Base-by-base conservation (phyloP, 768 basidiomycete genomes). In the Rhodocollybia butyracea region DNA sequence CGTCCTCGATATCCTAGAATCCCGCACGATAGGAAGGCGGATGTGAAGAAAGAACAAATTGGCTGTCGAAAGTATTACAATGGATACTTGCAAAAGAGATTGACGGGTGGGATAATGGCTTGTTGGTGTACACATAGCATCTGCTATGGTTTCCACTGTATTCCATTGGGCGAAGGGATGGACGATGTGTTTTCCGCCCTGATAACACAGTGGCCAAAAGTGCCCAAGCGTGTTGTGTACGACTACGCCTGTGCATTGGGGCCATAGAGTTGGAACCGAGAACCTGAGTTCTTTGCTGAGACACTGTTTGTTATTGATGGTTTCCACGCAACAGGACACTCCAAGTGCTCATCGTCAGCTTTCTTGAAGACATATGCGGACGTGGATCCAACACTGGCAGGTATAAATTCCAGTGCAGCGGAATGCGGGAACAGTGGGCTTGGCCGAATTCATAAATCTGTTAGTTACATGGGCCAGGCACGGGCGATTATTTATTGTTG, bases 221-320 rank as follows among this genome's bases (percentile, higher is more conserved):
- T 69, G 2, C 71, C 71, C 2, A 60, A 62, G 47, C 32, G 60
- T 15, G 59, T 71, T 3, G 56, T 72, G 12, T 70, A 72, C 46
- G 68, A 71, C 55, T 70, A 69, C 51, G 68, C 69, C 46, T 72
- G 69, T 59, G 63, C 65, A 5, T 51, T 69, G 3, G 67, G 64
- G 5, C 63, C 68, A 6, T 70, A 68, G 34, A 67, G 63, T 51
- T 51, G 64, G 51, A 43, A 56, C 1, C 50, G 63, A 5, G 66
- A n/a, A n/a, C n/a, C n/a, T n/a, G n/a, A n/a, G n/a, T n/a, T n/a
- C n/a, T n/a, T n/a, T n/a, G n/a, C n/a, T n/a, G n/a, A n/a, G n/a
- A n/a, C n/a, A n/a, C n/a, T n/a, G n/a, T n/a, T n/a, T n/a, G n/a
- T n/a, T n/a, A n/a, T n/a, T n/a, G n/a, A n/a, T n/a, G n/a, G n/a